phyloP scores from a whole-genome alignment of 495 filamentous ascomycete species.

The Beverwykella pulmonaria region DNA sequence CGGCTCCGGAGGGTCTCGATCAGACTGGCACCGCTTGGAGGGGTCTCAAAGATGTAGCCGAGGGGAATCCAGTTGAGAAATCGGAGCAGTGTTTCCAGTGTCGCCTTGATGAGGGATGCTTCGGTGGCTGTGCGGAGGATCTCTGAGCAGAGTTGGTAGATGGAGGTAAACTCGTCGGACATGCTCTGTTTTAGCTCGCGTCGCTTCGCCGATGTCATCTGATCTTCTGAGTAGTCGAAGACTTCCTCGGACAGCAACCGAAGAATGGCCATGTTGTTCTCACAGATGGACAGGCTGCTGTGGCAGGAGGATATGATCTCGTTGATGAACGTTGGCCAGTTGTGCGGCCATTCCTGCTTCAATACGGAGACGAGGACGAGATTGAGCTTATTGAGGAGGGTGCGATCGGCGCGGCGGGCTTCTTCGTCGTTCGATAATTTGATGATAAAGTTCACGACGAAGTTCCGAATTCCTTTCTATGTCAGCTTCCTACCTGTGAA shows the following conservation, averaged over 20 bases:
- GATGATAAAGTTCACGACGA: slow-evolving; percentile 97
- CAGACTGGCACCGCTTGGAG: slow-evolving; percentile 56
- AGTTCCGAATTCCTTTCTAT: slow-evolving; percentile 86
- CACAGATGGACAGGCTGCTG: slow-evolving; percentile 91
- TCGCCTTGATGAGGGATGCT: slow-evolving; percentile 86
- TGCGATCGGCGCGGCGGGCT: slow-evolving; percentile 74
- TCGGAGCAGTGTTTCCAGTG: slow-evolving; percentile 87
- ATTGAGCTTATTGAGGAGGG: slow-evolving; percentile 95
- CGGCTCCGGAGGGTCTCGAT: slow-evolving; percentile 90
- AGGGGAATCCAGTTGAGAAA: slow-evolving; percentile 99
- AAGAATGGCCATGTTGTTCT: slow-evolving; percentile 99
- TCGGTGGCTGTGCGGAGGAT: slow-evolving; percentile 87
- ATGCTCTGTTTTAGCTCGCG: slow-evolving; percentile 96
- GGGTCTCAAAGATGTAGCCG: slow-evolving; percentile 97
- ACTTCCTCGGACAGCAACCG: slow-evolving; percentile 95
- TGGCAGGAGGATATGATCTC: slow-evolving; percentile 97
- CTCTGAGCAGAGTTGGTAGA: slow-evolving; percentile 95
- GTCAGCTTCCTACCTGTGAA: slow-evolving; percentile 6
- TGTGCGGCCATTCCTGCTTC: slow-evolving; percentile 99
- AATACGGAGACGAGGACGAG: slow-evolving; percentile 94
- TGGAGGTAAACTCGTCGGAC: slow-evolving; percentile 95
- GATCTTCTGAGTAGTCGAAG: slow-evolving; percentile 97
- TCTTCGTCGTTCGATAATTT: slow-evolving; percentile 87
- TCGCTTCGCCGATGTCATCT: slow-evolving; percentile 96
- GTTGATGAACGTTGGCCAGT: slow-evolving; percentile 99